Percentiles rank a stretch among this genome's conserved stretches.
Evolutionary conservation across 305 asterid genomes (phyloP).

Genomic region (Ilex paraguariensis): DNA sequence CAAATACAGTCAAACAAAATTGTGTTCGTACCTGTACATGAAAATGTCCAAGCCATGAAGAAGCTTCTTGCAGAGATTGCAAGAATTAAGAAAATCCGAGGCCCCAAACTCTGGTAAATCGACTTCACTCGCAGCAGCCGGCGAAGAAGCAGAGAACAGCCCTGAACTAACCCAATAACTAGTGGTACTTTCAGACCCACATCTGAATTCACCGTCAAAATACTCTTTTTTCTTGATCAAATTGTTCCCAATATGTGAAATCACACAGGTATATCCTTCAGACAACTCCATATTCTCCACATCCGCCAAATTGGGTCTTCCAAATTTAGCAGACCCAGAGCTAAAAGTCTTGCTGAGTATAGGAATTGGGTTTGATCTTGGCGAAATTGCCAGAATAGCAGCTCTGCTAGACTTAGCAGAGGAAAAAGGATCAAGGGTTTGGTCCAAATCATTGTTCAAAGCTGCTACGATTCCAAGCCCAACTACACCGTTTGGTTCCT

Average conservation of each 20-base stretch:
- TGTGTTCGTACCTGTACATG: conserved; percentile 64
- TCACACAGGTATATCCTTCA: conserved; percentile 83
- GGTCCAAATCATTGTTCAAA: conserved; percentile 16
- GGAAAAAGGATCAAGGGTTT: conserved; percentile 22
- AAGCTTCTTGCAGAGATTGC: conserved; percentile 70
- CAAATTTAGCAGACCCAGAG: neutral
- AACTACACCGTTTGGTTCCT: conserved; percentile 65
- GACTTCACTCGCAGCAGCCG: conserved; percentile 6
- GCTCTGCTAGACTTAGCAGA: conserved; percentile 17
- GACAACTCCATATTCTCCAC: conserved; percentile 47
- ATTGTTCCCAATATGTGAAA: conserved; percentile 58
- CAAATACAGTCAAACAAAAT: too few species aligned
- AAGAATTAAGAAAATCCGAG: conserved; percentile 53
- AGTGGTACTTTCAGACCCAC: conserved; percentile 19
- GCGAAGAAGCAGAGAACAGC: conserved; percentile 16
- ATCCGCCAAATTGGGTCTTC: neutral
- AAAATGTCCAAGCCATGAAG: conserved; percentile 90
- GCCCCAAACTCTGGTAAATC: conserved; percentile 6
- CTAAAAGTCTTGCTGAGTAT: conserved; percentile 16
- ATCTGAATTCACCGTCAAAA: conserved; percentile 35
- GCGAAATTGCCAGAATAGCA: conserved; percentile 42
- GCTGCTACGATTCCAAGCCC: conserved; percentile 83
- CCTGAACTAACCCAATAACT: conserved; percentile 10
- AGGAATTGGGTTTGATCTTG: conserved; percentile 44
- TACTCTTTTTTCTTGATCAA: conserved; percentile 53